Evolutionary conservation across 202 grass and related monocot genomes (phyloP).

Genomic region (Setaria viridis): DNA sequence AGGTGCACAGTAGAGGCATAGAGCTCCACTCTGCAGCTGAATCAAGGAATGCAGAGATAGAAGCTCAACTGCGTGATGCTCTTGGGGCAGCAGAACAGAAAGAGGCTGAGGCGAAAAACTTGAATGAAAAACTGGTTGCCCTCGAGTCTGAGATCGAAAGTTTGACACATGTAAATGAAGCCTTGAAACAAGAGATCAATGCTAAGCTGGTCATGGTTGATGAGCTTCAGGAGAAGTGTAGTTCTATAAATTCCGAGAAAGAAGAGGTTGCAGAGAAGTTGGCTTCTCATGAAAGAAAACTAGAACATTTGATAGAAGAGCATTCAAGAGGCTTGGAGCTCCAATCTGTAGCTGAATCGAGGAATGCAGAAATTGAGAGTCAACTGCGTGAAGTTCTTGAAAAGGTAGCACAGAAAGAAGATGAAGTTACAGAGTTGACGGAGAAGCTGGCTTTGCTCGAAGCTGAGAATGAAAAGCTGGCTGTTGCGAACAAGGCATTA

Average conservation of each 20-base stretch:
- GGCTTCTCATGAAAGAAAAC: slow-evolving; percentile 48
- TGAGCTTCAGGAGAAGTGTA: slow-evolving; percentile 61
- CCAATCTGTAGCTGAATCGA: slow-evolving; percentile 49
- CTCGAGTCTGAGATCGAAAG: slow-evolving; percentile 69
- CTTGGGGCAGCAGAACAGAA: slow-evolving; percentile 57
- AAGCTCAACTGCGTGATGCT: slow-evolving; percentile 63
- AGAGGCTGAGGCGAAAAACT: slow-evolving; percentile 66
- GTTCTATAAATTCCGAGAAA: slow-evolving; percentile 47
- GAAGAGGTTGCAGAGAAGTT: slow-evolving; percentile 57
- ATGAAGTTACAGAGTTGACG: slow-evolving; percentile 44
- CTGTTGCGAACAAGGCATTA: slow-evolving; percentile 47
- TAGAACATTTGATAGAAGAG: slow-evolving; percentile 57
- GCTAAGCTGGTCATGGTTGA: slow-evolving; percentile 59
- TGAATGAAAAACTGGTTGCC: slow-evolving; percentile 82
- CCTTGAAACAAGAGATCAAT: slow-evolving; percentile 62
- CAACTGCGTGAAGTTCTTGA: slow-evolving; percentile 44
- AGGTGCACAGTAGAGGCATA: slow-evolving; percentile 65
- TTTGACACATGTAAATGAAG: slow-evolving; percentile 59
- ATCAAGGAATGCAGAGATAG: slow-evolving; percentile 65
- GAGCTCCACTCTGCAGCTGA: slow-evolving; percentile 63
- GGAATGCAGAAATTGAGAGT: slow-evolving; percentile 51
- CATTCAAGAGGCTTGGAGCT: slow-evolving; percentile 59
- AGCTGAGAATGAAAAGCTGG: slow-evolving; percentile 52
- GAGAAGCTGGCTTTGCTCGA: slow-evolving; percentile 52
- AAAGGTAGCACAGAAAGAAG: slow-evolving; percentile 49